These are phyloP conservation scores for Fonsecaea erecta DNA, from an alignment of 2,329 filamentous ascomycete species.

Conservation along the genomic window DNA sequence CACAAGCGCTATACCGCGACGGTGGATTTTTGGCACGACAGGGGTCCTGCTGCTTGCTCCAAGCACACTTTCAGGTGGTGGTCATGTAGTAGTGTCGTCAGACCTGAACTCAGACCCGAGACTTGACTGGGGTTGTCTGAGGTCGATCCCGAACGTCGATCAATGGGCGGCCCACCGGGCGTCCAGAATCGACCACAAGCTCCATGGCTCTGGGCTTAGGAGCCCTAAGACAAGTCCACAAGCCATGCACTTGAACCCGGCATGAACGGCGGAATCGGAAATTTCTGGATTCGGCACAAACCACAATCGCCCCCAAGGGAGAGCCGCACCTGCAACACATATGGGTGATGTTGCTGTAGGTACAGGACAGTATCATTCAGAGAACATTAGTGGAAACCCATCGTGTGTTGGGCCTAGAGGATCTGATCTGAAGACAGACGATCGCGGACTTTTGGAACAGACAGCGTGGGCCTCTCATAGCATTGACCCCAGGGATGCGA, in stretches of 20 bases:
- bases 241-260: conserved; percentile 4
- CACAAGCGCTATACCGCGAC: conserved; percentile 26
- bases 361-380: not conserved
- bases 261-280: conserved; percentile 7
- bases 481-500: not conserved
- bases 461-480: not conserved
- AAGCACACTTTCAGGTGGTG: conserved; percentile 18
- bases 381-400: not conserved
- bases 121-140: conserved; percentile 22
- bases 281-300: conserved; percentile 15
- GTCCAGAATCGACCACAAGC: conserved; percentile 14
- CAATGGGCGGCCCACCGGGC: conserved; percentile 20
- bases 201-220: conserved; percentile 9
- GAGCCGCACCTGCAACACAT: conserved; percentile 10
- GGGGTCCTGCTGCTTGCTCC: conserved; percentile 18
- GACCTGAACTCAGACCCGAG: conserved; percentile 17
- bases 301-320: not conserved
- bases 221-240: not conserved
- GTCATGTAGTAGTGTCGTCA: conserved; percentile 30
- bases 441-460: not conserved
- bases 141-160: conserved; percentile 30
- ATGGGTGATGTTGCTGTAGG: not conserved
- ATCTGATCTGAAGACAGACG: not conserved
- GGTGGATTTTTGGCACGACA: conserved; percentile 26
- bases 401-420: not conserved